phyloP scores from a whole-genome alignment of 129 eudicot genomes.

The Tagetes erecta region DNA sequence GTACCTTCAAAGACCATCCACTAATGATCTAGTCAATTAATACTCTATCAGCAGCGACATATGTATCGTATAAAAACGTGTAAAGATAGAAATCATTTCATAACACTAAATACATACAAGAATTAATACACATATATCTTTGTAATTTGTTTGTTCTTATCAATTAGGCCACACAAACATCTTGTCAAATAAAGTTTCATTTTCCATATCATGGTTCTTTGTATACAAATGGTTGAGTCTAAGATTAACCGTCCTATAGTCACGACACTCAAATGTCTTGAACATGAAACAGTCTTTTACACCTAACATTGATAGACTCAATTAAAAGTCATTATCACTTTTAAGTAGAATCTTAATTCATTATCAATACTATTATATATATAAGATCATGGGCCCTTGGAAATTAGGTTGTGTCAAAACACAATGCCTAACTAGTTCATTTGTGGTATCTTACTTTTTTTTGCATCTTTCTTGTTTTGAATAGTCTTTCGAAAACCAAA shows the following conservation, averaged over 20 bases:
- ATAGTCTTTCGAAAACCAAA: neutral
- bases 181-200: neutral
- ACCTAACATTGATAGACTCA: neutral
- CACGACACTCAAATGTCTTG: neutral
- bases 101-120: too few species aligned
- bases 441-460: neutral
- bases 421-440: neutral
- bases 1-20: too few species aligned
- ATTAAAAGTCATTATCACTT: neutral
- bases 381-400: neutral
- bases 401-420: neutral
- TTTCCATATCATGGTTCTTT: neutral
- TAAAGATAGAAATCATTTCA: too few species aligned
- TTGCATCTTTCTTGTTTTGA: neutral
- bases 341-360: neutral
- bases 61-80: too few species aligned
- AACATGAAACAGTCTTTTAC: constrained; percentile 11
- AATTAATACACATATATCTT: too few species aligned
- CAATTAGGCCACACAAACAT: neutral
- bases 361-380: neutral
- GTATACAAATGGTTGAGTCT: neutral
- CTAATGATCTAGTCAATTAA: too few species aligned
- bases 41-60: too few species aligned
- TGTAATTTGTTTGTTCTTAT: neutral
- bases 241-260: neutral